phyloP scores from a whole-genome alignment of 306 rosid species.

The Betula pendula region DNA sequence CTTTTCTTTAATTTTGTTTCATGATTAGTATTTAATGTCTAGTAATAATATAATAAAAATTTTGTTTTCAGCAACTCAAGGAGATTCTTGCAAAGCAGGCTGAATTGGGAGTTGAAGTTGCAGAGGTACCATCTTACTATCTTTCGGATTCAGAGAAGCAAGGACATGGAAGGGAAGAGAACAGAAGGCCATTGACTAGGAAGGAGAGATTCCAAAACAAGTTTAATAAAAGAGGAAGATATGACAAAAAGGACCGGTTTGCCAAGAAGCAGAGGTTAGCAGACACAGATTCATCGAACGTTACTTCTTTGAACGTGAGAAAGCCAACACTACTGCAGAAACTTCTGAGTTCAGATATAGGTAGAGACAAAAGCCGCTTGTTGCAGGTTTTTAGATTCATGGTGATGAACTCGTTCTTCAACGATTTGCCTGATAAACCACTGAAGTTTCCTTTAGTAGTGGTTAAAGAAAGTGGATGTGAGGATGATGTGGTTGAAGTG shows the following conservation, averaged over 20 bases:
- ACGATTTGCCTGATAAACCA: constrained; percentile 58
- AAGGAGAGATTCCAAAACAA: constrained; percentile 51
- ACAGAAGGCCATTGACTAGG: constrained; percentile 24
- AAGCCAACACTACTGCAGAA: constrained; percentile 71
- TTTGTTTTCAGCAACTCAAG: constrained; percentile 64
- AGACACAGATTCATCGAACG: constrained; percentile 21
- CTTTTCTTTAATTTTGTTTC: neutral
- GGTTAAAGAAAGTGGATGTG: constrained; percentile 42
- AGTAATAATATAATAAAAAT: neutral
- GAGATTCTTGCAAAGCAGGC: constrained; percentile 90
- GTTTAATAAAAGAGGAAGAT: constrained; percentile 46
- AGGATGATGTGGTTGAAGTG: constrained; percentile 25
- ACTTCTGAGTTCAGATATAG: constrained; percentile 69
- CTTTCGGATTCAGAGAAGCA: constrained; percentile 38
- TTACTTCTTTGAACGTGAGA: constrained; percentile 32
- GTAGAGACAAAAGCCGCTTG: constrained; percentile 64
- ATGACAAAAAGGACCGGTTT: constrained; percentile 14
- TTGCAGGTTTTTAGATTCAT: constrained; percentile 85
- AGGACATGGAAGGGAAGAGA: constrained; percentile 29
- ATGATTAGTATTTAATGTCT: neutral
- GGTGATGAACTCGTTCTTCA: constrained; percentile 72
- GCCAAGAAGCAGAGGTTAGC: constrained; percentile 52
- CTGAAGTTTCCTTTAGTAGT: constrained; percentile 55
- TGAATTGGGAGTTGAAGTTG: constrained; percentile 91
- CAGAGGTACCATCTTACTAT: constrained; percentile 78